Evolutionary conservation across 1,139 yeast genomes (phyloP), one percentile per base, ranked within the genome.

Genomic region (Pichia terricola): DNA sequence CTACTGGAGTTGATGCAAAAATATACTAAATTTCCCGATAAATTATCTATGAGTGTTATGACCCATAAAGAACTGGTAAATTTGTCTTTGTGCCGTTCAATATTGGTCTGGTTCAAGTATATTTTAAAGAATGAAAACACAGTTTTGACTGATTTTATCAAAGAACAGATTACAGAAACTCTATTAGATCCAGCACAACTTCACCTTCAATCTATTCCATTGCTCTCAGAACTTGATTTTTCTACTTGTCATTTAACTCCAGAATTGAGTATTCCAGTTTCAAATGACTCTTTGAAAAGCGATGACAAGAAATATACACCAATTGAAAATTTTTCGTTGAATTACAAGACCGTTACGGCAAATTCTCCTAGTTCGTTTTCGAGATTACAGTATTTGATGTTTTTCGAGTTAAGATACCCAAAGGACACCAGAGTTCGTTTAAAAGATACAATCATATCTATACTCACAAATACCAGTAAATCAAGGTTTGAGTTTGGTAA

Each of bases 381-480:
- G 11, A 50, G 62, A 41, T 46, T 59, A 26, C 63, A 59, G 37
- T 40, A 55, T 44, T 28, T 58, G 16, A 52, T 55, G 34, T 67
- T 68, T 44, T 73, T 80, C 50, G 84, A 82, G 49, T 67, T 74
- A 28, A 66, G 94, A 50, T 64, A 73, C 38, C 67, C 78, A 62
- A 75, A 79, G 46, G 49, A 58, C 4, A 54, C 72, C 26, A 69
- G 91, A 54, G 66, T 66, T 45, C 59, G 62, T 16, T 48, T 82
- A 26, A 70, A 72, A 37, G 63, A 69, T 32, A 55, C 77, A 2
- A 50, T 81, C 5, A 65, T 80, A 9, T 78, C 85, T 0, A 69
- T 77, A 0, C 59, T 81, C 30, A 68, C 82, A 1, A 67, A 78
- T 0, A 76, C 76, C 38, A 48, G 68, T 2, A 56, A 59, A 0